Conservation (phyloP, 768 basidiomycete species). For the Trametes punicea region DNA sequence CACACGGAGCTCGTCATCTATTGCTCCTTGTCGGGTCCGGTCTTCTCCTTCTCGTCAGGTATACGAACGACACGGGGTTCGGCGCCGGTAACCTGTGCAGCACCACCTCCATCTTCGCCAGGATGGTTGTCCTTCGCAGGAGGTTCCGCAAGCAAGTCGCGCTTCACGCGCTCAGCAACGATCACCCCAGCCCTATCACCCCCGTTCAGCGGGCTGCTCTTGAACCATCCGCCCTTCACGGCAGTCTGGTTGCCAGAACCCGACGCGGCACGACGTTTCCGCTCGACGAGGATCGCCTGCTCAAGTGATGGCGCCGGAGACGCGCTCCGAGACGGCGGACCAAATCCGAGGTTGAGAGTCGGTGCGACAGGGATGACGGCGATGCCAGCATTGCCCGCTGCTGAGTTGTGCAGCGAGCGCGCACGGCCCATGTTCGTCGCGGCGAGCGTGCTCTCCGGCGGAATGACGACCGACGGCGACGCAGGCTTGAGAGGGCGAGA, state of each 20-base stretch:
- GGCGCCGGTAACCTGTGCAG: background rate
- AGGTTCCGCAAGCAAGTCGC: background rate
- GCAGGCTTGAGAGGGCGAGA: background rate
- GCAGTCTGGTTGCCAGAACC: conserved; percentile 21
- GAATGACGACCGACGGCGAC: background rate
- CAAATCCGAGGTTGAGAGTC: conserved; percentile 11
- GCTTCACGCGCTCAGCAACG: conserved; percentile 48
- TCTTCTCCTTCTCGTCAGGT: conserved; percentile 35
- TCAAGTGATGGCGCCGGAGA: conserved; percentile 62
- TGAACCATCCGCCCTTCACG: conserved; percentile 58
- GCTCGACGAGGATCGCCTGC: conserved; percentile 65
- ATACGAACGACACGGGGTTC: conserved; percentile 26
- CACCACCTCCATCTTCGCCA: background rate
- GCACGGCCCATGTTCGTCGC: conserved; percentile 5
- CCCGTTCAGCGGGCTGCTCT: conserved; percentile 66
- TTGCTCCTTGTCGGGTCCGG: conserved; percentile 32
- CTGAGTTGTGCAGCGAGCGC: conserved; percentile 5
- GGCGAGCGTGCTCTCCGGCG: background rate
- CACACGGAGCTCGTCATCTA: background rate
- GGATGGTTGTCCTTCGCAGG: background rate
- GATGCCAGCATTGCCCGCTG: background rate
- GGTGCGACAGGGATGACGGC: conserved; percentile 13
- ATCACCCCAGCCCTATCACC: conserved; percentile 40
- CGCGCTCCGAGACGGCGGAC: conserved; percentile 33
- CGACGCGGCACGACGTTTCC: conserved; percentile 49